Evolutionary conservation across 108 stramenopile genomes (phyloP), one percentile per base, ranked within the genome.

Genomic region (Fragilariopsis cylindrus): DNA sequence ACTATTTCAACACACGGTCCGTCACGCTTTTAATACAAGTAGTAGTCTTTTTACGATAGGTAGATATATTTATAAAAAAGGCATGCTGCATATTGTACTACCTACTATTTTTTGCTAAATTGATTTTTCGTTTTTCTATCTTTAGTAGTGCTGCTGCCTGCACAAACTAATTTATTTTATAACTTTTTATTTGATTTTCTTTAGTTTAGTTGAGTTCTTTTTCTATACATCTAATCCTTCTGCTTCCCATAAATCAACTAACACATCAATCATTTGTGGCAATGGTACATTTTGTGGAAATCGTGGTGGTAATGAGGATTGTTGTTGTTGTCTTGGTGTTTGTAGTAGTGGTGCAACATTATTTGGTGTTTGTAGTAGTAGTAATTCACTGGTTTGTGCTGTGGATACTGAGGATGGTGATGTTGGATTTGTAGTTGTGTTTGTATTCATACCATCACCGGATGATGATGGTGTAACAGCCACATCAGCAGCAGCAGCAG

Each of bases 171-270:
- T 53, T 53, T 53, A 15, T 53, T 15, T 3, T 53, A 0, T 53
- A 15, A 53, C 15, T 2, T 53, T 53, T 15, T 53, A 21, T 21
- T 21, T 1, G 1, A 1, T 21, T 21, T 21, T 1, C 1, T 21
- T n/a, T n/a, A n/a, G n/a, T n/a, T 30, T 30, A 30, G 30, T 30
- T 30, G 1, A 30, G 30, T 30, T 30, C n/a, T 30, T 42, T 30
- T 2, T 30, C 53, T 76, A 91, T 39, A 86, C 82, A 79, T 93
- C 92, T 74, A 93, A 65, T 47, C 92, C 92, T 76, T 93, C 92
- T 21, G 92, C 92, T 77, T 93, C 92, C 92, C 92, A 93, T 42
- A 93, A 77, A 75, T 93, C 92, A 21, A 84, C 76, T 65, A 91
- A 74, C 7, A 93, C 83, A 80, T 93, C 92, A 4, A 93, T 78